These are phyloP conservation scores for Phytophthora rubi DNA, from an alignment of 352 stramenopile species.

Conservation along the genomic window DNA sequence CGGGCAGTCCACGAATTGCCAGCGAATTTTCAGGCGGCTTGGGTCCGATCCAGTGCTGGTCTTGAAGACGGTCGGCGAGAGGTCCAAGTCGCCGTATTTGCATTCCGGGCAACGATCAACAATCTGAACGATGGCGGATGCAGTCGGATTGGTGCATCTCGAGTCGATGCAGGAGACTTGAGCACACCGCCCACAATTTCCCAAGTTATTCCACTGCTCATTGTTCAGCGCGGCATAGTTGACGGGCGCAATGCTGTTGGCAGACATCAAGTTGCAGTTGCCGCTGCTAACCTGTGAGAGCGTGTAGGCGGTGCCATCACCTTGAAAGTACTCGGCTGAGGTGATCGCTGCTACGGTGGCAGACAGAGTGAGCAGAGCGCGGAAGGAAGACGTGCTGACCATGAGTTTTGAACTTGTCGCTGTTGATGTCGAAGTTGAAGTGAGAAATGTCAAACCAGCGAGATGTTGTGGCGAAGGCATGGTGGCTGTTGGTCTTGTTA, in stretches of 20 bases:
- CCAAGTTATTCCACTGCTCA: slow-evolving; percentile 46
- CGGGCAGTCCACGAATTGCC: slow-evolving; percentile 55
- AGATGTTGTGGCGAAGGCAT: neutral
- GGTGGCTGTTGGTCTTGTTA: neutral
- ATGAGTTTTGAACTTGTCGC: slow-evolving; percentile 5
- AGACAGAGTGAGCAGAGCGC: slow-evolving; percentile 7
- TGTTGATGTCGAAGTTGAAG: slow-evolving; percentile 13
- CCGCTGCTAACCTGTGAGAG: slow-evolving; percentile 37
- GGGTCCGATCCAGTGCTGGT: slow-evolving; percentile 37
- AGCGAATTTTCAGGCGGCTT: slow-evolving; percentile 37
- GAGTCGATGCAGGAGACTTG: slow-evolving; percentile 45
- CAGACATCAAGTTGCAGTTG: slow-evolving; percentile 67
- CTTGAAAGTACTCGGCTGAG: slow-evolving; percentile 35
- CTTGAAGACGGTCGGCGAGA: slow-evolving; percentile 42
- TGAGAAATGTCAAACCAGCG: slow-evolving; percentile 9
- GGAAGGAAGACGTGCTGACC: slow-evolving; percentile 5
- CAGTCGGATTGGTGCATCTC: slow-evolving; percentile 23
- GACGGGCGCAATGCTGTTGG: slow-evolving; percentile 27
- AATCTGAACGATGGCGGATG: slow-evolving; percentile 37
- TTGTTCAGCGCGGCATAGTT: slow-evolving; percentile 66
- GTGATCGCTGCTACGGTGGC: neutral
- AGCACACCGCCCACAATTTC: slow-evolving; percentile 53
- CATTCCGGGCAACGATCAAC: slow-evolving; percentile 52
- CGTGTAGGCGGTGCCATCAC: slow-evolving; percentile 56
- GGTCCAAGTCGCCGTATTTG: slow-evolving; percentile 44